A percentile compares a stretch with the other conserved stretches of the same genome.
Conservation (phyloP, 176 grass and related monocot species). For the Puccinellia tenuiflora region DNA sequence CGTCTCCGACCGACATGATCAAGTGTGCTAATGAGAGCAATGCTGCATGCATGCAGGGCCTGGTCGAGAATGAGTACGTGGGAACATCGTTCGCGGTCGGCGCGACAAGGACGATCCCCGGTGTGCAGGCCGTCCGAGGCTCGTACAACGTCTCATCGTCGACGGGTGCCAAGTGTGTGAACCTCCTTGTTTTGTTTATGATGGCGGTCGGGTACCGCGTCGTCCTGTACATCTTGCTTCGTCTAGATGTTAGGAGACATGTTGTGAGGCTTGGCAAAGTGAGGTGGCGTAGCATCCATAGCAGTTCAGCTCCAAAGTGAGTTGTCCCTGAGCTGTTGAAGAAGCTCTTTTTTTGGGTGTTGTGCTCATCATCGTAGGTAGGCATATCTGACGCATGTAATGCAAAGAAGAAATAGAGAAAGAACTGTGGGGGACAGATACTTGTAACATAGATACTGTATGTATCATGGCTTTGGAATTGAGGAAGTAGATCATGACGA, state of each 20-base stretch:
- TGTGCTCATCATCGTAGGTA: not conserved
- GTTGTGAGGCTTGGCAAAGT: constrained; percentile 7
- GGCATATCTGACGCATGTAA: no score
- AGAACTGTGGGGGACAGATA: not conserved
- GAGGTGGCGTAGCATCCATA: constrained; percentile 33
- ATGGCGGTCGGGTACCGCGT: constrained; percentile 71
- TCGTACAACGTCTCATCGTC: constrained; percentile 79
- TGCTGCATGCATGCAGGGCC: constrained; percentile 40
- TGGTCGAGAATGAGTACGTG: constrained; percentile 89
- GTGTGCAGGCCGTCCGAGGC: constrained; percentile 72
- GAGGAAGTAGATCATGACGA: not conserved
- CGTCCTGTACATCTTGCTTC: constrained; percentile 57
- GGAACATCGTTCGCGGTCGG: constrained; percentile 84
- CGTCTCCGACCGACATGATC: not conserved
- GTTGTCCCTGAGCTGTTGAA: no score
- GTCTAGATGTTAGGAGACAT: constrained; percentile 44
- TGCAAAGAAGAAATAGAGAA: not conserved
- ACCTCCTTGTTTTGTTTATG: constrained; percentile 64
- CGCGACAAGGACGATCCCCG: constrained; percentile 71
- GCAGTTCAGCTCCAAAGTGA: constrained; percentile 29
- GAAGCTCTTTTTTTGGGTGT: not conserved
- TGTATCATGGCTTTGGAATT: not conserved
- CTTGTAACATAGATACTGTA: not conserved
- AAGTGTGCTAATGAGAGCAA: not conserved
- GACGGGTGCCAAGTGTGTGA: constrained; percentile 54